Base-by-base conservation (phyloP, 2,329 filamentous ascomycete genomes). In the Dothistroma septosporum region DNA sequence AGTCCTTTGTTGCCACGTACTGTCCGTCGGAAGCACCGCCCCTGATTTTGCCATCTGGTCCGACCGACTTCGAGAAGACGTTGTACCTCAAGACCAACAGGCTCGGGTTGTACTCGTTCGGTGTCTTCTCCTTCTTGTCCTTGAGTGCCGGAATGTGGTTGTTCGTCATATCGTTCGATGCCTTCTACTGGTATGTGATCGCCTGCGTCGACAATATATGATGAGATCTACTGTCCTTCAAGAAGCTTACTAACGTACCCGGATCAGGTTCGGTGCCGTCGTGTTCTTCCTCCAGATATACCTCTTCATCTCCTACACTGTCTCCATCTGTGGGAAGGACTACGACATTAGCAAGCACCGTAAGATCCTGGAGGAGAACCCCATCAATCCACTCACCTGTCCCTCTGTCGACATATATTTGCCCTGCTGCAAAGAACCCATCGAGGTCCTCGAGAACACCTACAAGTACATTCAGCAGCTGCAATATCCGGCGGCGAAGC, bases 131-230 rank as follows among this genome's bases (percentile, higher is more conserved):
- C 9, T 77, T 78, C 61, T 66, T 78, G 11, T 72, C 70, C 12
- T 69, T 78, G n/a, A 75, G 74, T 6, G 76, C 72, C 4, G 76
- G 76, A 47, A 77, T 77, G 75, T 78, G 76, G 76, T 69, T 78
- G 4, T 78, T 78, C 58, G 70, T 74, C 33, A 65, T 76, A 10
- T 74, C 74, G 50, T 70, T 73, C 6, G 68, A 69, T 21, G 68
- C 71, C 33, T 63, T 63, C 22, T 64, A 64, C 57, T 64, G 62
- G 62, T 56, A 28, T 12, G 58, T n/a, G 5, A 16, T n/a, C n/a
- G n/a, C n/a, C n/a, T n/a, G n/a, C n/a, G n/a, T n/a, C n/a, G n/a
- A n/a, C n/a, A n/a, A n/a, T n/a, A n/a, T n/a, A n/a, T n/a, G n/a
- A n/a, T n/a, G n/a, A n/a, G n/a, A n/a, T n/a, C n/a, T n/a, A n/a